A percentile compares a stretch with the other conserved stretches of the same genome.
These are phyloP conservation scores for Amniculicola lignicola DNA, from an alignment of 495 filamentous ascomycete species.

Conservation along the genomic window DNA sequence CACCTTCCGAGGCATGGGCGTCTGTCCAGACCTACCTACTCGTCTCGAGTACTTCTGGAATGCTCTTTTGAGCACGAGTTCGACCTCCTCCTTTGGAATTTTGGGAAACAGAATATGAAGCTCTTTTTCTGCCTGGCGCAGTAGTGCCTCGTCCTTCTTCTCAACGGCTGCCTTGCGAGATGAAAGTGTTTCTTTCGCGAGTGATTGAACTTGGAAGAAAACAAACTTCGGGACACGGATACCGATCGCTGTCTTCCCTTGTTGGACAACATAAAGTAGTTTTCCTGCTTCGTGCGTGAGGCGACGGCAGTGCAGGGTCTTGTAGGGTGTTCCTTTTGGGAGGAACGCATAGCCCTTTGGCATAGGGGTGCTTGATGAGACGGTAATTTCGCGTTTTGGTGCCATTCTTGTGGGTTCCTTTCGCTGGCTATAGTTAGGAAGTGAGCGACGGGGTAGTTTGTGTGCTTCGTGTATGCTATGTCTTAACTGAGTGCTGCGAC, in stretches of 20 bases:
- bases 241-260: slow-evolving; percentile 39
- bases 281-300: slow-evolving; percentile 46
- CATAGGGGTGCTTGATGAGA: slow-evolving; percentile 14
- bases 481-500: no score
- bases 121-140: slow-evolving; percentile 40
- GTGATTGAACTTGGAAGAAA: slow-evolving; percentile 41
- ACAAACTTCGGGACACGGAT: slow-evolving; percentile 50
- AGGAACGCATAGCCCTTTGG: slow-evolving; percentile 48
- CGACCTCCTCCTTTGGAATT: slow-evolving; percentile 45
- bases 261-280: slow-evolving; percentile 45
- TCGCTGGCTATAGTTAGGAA: no score
- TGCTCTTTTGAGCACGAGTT: slow-evolving; percentile 45
- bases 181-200: slow-evolving; percentile 37
- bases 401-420: no score
- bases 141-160: slow-evolving; percentile 44
- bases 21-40: slow-evolving; percentile 46
- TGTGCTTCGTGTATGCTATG: no score
- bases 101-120: slow-evolving; percentile 44
- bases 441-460: no score
- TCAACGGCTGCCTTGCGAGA: slow-evolving; percentile 29
- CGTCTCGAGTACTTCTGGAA: slow-evolving; percentile 52
- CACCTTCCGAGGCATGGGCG: slow-evolving; percentile 43
- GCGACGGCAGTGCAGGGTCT: slow-evolving; percentile 50
- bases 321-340: slow-evolving; percentile 51
- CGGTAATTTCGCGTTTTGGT: slow-evolving; percentile 20